Conservation (phyloP, 176 grass and related monocot genomes). For the Panicum miliaceum region DNA sequence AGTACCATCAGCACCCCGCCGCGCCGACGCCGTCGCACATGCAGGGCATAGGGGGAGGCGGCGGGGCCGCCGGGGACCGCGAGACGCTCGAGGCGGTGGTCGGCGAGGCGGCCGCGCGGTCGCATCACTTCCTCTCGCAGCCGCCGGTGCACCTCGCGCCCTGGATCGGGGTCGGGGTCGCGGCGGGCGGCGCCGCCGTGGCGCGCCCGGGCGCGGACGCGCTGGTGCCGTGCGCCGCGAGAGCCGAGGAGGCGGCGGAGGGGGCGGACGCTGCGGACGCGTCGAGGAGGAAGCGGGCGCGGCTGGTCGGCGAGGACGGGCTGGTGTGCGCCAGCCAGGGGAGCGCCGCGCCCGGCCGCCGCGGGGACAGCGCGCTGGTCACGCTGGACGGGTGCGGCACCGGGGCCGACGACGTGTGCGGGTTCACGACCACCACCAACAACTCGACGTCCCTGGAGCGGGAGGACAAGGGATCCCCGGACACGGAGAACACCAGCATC, state of each 20-base stretch:
- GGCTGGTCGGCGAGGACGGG: constrained; percentile 47
- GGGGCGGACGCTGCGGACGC: not conserved
- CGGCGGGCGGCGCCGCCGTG: not conserved
- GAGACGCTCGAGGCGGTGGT: constrained; percentile 91
- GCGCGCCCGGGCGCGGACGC: constrained; percentile 41
- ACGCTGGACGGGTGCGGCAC: constrained; percentile 56
- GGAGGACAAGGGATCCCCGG: constrained; percentile 59
- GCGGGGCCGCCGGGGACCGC: constrained; percentile 8
- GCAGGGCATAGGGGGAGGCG: constrained; percentile 1
- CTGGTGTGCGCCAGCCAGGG: constrained; percentile 76
- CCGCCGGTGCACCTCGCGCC: not conserved
- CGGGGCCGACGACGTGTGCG: constrained; percentile 45
- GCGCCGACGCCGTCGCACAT: not conserved
- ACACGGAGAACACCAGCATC: constrained; percentile 75
- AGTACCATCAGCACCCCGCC: constrained; percentile 8
- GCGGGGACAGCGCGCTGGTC: constrained; percentile 50
- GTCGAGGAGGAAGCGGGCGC: constrained; percentile 49
- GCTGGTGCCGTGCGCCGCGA: constrained; percentile 63
- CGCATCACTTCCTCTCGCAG: constrained; percentile 33
- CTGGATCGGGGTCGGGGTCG: not conserved
- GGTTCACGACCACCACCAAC: constrained; percentile 62
- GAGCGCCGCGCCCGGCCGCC: constrained; percentile 50
- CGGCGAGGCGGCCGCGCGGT: constrained; percentile 63
- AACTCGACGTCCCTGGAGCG: constrained; percentile 66
- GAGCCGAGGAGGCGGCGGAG: constrained; percentile 17